Evolutionary conservation across 805 yeast genomes (phyloP).

Genomic region (Candida ipomoeae): DNA sequence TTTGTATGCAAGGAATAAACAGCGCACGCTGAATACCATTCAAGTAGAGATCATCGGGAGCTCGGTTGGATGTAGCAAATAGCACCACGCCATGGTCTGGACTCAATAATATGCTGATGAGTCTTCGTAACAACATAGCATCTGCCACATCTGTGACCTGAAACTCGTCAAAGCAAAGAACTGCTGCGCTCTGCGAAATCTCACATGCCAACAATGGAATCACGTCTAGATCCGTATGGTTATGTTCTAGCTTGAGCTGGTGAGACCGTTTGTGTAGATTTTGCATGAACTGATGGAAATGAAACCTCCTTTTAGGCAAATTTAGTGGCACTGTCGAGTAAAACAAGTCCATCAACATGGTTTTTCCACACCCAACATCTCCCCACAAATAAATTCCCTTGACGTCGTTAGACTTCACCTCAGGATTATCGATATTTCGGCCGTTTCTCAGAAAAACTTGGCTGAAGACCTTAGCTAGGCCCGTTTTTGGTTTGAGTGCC

Average conservation of each 20-base stretch:
- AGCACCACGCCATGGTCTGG: constrained; percentile 78
- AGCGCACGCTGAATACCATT: constrained; percentile 92
- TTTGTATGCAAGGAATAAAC: constrained; percentile 86
- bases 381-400: constrained; percentile 93
- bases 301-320: constrained; percentile 75
- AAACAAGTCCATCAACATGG: constrained; percentile 96
- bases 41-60: constrained; percentile 88
- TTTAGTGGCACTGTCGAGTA: constrained; percentile 78
- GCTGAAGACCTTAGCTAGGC: constrained; percentile 35
- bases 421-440: constrained; percentile 6
- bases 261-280: constrained; percentile 83
- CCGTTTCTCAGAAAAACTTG: constrained; percentile 5
- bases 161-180: constrained; percentile 93
- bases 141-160: constrained; percentile 99
- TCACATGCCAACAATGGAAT: constrained; percentile 82
- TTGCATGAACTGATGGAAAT: constrained; percentile 98
- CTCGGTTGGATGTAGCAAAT: constrained; percentile 92
- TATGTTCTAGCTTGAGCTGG: constrained; percentile 58
- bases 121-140: constrained; percentile 88
- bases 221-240: constrained; percentile 62
- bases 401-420: constrained; percentile 30
- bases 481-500: constrained; percentile 48
- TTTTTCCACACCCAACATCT: constrained; percentile 97
- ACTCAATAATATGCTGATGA: constrained; percentile 61
- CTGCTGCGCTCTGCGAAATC: constrained; percentile 68